These are phyloP conservation scores for Picea engelmannii DNA, from an alignment of 83 land plant species.

Conservation along the genomic window DNA sequence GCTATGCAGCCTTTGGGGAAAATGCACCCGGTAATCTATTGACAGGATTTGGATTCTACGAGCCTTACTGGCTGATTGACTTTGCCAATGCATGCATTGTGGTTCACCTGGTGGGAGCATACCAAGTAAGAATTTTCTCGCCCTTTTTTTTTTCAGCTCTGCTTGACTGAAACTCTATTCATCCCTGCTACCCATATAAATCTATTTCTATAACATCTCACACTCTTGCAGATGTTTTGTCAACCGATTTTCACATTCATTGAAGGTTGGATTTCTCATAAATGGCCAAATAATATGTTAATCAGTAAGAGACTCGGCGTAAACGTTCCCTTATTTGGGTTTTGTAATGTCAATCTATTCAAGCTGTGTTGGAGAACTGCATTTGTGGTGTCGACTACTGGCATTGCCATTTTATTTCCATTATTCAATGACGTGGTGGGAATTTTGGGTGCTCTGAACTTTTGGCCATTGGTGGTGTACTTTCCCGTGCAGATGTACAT, in stretches of 20 bases:
- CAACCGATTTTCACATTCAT: constrained; percentile 42
- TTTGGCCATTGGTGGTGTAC: constrained; percentile 89
- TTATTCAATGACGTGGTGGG: constrained; percentile 85
- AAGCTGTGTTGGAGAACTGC: constrained; percentile 60
- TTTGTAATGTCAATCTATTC: constrained; percentile 33
- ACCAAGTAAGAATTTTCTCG: constrained; percentile 24
- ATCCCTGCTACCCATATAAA: not conserved
- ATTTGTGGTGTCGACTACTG: constrained; percentile 63
- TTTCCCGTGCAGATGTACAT: constrained; percentile 88
- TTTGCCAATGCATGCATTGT: constrained; percentile 38
- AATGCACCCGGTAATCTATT: constrained; percentile 43
- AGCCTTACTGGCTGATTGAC: constrained; percentile 44
- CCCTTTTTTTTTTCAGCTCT: not conserved
- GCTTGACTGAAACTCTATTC: not conserved
- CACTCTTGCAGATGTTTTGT: constrained; percentile 24
- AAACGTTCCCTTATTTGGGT: constrained; percentile 34
- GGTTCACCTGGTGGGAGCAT: constrained; percentile 39
- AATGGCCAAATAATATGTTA: constrained; percentile 46
- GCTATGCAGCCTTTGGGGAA: constrained; percentile 45
- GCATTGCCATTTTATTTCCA: constrained; percentile 71
- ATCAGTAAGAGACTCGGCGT: constrained; percentile 27
- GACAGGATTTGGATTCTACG: constrained; percentile 34
- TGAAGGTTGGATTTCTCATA: constrained; percentile 49
- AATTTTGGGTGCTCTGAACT: constrained; percentile 75
- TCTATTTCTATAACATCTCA: not conserved